These are phyloP conservation scores for Alternaria hordeiaustralica DNA, from an alignment of 2,329 filamentous ascomycete species.

Conservation along the genomic window DNA sequence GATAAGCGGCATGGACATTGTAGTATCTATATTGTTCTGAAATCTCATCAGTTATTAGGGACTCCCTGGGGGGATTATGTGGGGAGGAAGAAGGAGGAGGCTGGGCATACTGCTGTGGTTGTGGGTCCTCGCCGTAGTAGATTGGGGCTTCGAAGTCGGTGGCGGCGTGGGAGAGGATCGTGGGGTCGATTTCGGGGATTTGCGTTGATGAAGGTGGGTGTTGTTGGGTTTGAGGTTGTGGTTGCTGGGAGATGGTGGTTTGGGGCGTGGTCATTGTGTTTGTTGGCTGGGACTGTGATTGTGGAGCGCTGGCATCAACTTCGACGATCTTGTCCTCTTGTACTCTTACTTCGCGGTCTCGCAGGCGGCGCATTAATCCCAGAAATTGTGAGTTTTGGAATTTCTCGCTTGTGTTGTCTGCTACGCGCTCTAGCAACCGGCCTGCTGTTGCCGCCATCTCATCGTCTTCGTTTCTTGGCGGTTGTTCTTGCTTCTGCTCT, in stretches of 20 bases:
- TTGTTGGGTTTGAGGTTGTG: background rate
- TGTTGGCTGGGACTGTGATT: background rate
- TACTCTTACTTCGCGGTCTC: slow-evolving; percentile 74
- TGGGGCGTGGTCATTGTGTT: background rate
- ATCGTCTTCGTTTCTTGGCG: slow-evolving; percentile 59
- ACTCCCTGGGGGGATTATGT: slow-evolving; percentile 6
- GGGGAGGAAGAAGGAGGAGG: background rate
- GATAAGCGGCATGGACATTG: slow-evolving; percentile 28
- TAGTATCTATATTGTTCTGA: slow-evolving; percentile 40
- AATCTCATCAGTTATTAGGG: slow-evolving; percentile 36
- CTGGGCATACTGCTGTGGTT: slow-evolving; percentile 16
- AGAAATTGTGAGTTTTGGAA: slow-evolving; percentile 82
- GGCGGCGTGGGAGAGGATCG: slow-evolving; percentile 38
- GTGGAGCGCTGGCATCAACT: slow-evolving; percentile 39
- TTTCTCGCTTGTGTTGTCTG: slow-evolving; percentile 72
- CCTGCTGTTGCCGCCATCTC: slow-evolving; percentile 76
- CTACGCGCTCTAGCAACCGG: slow-evolving; percentile 71
- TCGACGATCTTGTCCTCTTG: slow-evolving; percentile 73
- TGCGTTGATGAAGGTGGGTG: slow-evolving; percentile 5
- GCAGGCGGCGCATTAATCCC: slow-evolving; percentile 75
- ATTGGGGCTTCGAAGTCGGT: slow-evolving; percentile 39
- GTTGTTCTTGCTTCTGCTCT: slow-evolving; percentile 32
- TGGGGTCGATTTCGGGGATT: slow-evolving; percentile 36
- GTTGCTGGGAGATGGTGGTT: background rate
- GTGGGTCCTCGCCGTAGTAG: slow-evolving; percentile 22